Evolutionary conservation across 2,329 filamentous ascomycete species (phyloP).

Genomic region (Fusarium denticulatum): DNA sequence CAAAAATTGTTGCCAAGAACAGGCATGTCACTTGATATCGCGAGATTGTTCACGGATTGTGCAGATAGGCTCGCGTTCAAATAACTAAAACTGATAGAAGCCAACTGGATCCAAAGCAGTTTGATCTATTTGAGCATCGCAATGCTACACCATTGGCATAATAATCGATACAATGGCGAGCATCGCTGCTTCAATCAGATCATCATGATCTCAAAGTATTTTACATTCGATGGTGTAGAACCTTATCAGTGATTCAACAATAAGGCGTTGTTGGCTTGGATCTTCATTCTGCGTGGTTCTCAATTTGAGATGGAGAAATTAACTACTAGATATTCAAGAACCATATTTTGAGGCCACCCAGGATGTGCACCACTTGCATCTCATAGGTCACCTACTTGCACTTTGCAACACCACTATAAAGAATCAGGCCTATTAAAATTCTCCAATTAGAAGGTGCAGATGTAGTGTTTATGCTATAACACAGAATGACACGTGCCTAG

Average conservation of each 20-base stretch:
- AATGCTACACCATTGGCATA: background rate
- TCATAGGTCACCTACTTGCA: background rate
- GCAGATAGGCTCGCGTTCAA: background rate
- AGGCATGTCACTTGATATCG: background rate
- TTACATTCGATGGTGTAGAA: rapidly evolving
- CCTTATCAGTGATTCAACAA: background rate
- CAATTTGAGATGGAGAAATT: background rate
- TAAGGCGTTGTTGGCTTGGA: background rate
- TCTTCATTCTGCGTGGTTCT: too few species aligned
- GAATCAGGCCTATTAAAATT: rapidly evolving
- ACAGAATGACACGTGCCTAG: background rate
- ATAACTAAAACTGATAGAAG: background rate
- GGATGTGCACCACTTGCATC: background rate
- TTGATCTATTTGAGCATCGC: background rate
- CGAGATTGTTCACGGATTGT: background rate
- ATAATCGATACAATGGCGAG: background rate
- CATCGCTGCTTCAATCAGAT: background rate
- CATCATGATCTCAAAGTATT: too few species aligned
- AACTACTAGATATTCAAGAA: rapidly evolving
- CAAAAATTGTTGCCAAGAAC: background rate
- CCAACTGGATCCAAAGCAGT: background rate
- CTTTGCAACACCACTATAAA: background rate
- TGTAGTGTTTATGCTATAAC: rapidly evolving
- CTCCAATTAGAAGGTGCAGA: rapidly evolving
- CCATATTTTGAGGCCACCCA: background rate